Conservation (phyloP, 2,329 filamentous ascomycete species). For the Orbilia javanica region DNA sequence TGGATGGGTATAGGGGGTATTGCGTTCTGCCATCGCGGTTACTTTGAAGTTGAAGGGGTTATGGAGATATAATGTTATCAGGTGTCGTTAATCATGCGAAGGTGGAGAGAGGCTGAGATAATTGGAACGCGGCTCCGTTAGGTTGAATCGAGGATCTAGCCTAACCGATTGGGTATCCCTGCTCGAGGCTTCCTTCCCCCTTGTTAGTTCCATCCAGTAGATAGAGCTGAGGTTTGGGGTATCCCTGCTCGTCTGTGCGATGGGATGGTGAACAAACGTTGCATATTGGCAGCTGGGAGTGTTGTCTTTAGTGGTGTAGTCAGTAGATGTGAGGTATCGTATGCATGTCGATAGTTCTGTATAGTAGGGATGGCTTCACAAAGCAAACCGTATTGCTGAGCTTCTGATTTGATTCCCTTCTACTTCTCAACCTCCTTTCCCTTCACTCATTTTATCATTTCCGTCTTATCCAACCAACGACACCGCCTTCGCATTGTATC, state of each 20-base stretch:
- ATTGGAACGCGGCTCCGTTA: neutral
- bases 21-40: constrained; percentile 3
- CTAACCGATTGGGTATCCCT: neutral
- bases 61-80: neutral
- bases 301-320: constrained; percentile 5
- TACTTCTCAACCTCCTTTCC: neutral
- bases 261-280: constrained; percentile 22
- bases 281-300: neutral
- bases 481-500: too few relatives aligned
- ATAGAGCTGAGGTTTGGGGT: neutral
- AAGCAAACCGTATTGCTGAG: neutral
- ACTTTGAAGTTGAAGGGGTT: too few relatives aligned
- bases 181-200: neutral
- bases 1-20: neutral
- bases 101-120: neutral
- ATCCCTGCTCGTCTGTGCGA: constrained; percentile 16
- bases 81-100: neutral
- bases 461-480: too few relatives aligned
- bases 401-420: too few relatives aligned
- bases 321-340: neutral
- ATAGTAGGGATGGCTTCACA: neutral
- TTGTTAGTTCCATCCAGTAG: neutral
- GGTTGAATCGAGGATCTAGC: neutral
- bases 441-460: neutral
- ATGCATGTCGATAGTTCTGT: too few relatives aligned